phyloP scores from a whole-genome alignment of 2,329 filamentous ascomycete genomes.

The Beauveria varroae region DNA sequence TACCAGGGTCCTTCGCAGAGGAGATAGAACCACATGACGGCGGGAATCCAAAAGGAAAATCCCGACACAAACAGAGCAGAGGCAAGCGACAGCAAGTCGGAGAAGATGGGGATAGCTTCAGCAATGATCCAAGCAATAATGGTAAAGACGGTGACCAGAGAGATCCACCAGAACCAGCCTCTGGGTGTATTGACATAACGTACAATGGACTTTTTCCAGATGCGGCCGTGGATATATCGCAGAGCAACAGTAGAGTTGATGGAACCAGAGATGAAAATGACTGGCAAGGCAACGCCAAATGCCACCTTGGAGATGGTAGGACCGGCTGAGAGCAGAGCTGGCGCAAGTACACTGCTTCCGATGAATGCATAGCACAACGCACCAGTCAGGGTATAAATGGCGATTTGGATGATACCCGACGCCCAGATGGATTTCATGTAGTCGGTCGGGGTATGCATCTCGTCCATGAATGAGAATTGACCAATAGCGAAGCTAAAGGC shows the following conservation, averaged over 20 bases:
- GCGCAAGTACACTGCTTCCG: constrained; percentile 50
- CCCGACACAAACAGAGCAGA: constrained; percentile 39
- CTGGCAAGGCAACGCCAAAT: constrained; percentile 58
- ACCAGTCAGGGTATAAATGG: constrained; percentile 55
- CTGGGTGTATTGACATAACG: constrained; percentile 32
- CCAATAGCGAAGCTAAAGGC: constrained; percentile 46
- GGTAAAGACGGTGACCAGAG: constrained; percentile 49
- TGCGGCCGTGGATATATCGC: constrained; percentile 30
- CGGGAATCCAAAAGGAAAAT: constrained; percentile 29
- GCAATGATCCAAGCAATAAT: constrained; percentile 60
- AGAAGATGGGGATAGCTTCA: constrained; percentile 63
- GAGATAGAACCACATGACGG: constrained; percentile 32
- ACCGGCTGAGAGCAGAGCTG: constrained; percentile 55
- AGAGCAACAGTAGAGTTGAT: constrained; percentile 43
- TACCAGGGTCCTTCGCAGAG: constrained; percentile 20
- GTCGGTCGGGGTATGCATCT: constrained; percentile 33
- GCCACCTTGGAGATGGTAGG: constrained; percentile 50
- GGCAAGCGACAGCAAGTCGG: constrained; percentile 47
- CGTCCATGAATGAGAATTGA: constrained; percentile 36
- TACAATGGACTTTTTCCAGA: constrained; percentile 27
- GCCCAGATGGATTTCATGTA: constrained; percentile 43
- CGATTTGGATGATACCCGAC: constrained; percentile 49
- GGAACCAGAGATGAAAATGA: constrained; percentile 60
- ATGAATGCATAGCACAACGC: constrained; percentile 60
- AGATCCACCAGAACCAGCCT: constrained; percentile 45